Evolutionary conservation across 2,329 filamentous ascomycete genomes (phyloP), one percentile per base, ranked within the genome.

Genomic region (Ustulina deusta): DNA sequence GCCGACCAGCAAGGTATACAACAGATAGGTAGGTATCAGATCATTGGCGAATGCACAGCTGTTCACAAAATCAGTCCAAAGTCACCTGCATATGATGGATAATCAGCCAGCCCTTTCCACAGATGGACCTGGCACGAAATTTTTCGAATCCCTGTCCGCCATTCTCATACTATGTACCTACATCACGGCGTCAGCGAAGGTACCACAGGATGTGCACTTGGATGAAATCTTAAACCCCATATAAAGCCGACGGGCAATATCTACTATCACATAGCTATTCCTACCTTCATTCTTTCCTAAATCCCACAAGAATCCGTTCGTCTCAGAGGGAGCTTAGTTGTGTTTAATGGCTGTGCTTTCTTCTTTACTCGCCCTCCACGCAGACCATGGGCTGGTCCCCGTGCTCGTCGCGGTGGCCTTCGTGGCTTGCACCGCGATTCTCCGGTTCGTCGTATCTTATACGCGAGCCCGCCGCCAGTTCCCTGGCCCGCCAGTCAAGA

Each of bases 381-480:
- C 46, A 13, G 63, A 57, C n/a, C 58, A 57, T 66, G 66, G 66
- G 27, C 46, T 60, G 32, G 51, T 56, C 32, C 59, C 58, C 1
- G 48, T 57, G 17, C 48, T 69, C 15, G 32, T 46, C 15, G 58
- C 48, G 4, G 15, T 44, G 20, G 63, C 58, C 25, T 13, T 66
- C 20, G 63, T 69, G 48, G 59, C 58, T 34, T 15, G 63, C 25
- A 66, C 63, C 2, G 0, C 56, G 15, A 2, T 69, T 1, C 34
- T 69, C 11, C 58, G 58, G 9, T 69, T 69, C 42, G 52, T 69
- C 20, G 20, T 66, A 13, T 69, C 63, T 6, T 69, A 69, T 27
- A 63, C 59, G 20, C 40, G 59, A 25, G 66, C 66, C 63, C 66
- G 66, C 20, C 63, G 32, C 13, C 66, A 69, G 59, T 69, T 69